Evolutionary conservation across 2,329 filamentous ascomycete genomes (phyloP).

Genomic region (Talaromyces sp.): DNA sequence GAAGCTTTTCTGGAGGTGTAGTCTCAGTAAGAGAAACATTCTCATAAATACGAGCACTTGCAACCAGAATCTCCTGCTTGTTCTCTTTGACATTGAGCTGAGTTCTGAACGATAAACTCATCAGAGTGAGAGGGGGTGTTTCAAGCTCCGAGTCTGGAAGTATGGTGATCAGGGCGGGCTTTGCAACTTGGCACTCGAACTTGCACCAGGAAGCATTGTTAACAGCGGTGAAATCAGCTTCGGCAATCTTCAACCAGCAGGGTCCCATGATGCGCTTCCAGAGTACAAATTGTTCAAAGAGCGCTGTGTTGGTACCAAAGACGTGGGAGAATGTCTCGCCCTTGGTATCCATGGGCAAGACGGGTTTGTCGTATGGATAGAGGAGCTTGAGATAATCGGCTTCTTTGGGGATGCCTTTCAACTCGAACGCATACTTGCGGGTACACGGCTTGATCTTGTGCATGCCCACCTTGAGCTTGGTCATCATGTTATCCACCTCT

Average conservation of each 20-base stretch:
- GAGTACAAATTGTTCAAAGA: conserved; percentile 97
- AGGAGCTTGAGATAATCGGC: conserved; percentile 90
- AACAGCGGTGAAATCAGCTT: conserved; percentile 74
- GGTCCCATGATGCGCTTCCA: conserved; percentile 99
- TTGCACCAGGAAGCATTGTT: conserved; percentile 97
- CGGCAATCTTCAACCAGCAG: conserved; percentile 90
- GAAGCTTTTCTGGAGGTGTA: conserved; percentile 79
- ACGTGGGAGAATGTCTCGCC: conserved; percentile 92
- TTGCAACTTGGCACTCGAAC: conserved; percentile 75
- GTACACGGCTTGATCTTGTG: conserved; percentile 90
- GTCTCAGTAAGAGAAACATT: conserved; percentile 83
- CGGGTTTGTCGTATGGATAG: conserved; percentile 83
- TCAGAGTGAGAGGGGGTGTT: conserved; percentile 82
- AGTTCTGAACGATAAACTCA: conserved; percentile 87
- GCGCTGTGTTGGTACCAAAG: conserved; percentile 85
- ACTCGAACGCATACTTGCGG: conserved; percentile 92
- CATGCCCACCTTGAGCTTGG: conserved; percentile 74
- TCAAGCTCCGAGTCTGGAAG: conserved; percentile 75
- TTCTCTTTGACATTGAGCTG: conserved; percentile 86
- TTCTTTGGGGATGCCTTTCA: conserved; percentile 80
- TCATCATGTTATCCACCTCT: conserved; percentile 86
- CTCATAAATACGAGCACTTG: conserved; percentile 88
- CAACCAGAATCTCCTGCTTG: conserved; percentile 90
- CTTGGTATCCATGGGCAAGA: conserved; percentile 61
- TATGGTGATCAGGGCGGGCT: conserved; percentile 69